These are phyloP conservation scores for Wickerhamomyces bovis DNA, from an alignment of 805 yeast genomes.

Conservation along the genomic window DNA sequence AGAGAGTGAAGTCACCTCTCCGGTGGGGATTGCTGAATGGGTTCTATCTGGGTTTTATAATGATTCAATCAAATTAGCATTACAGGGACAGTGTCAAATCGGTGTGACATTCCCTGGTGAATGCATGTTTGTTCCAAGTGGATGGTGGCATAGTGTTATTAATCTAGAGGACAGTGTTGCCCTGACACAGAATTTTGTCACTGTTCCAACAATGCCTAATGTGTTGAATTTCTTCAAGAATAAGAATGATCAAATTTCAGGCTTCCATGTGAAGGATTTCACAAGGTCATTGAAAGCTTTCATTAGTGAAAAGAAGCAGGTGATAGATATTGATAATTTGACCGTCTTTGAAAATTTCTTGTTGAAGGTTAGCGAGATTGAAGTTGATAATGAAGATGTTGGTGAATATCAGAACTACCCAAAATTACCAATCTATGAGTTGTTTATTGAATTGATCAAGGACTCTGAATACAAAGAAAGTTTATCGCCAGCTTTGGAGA, in stretches of 20 bases:
- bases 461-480: slow-evolving; percentile 31
- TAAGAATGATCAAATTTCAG: slow-evolving; percentile 69
- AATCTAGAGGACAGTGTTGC: slow-evolving; percentile 81
- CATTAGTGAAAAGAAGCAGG: slow-evolving; percentile 7
- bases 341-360: slow-evolving; percentile 25
- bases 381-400: slow-evolving; percentile 49
- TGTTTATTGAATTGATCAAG: slow-evolving; percentile 47
- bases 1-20: slow-evolving; percentile 86
- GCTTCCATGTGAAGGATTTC: slow-evolving; percentile 59
- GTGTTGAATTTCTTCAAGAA: slow-evolving; percentile 63
- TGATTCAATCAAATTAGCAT: slow-evolving; percentile 52
- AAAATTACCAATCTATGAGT: slow-evolving; percentile 54
- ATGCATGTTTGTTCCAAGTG: slow-evolving; percentile 85
- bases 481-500: slow-evolving; percentile 30
- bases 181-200: slow-evolving; percentile 84
- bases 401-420: slow-evolving; percentile 43
- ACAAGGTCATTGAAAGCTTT: slow-evolving; percentile 30
- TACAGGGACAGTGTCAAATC: slow-evolving; percentile 45
- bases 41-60: slow-evolving; percentile 74
- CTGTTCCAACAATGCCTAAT: slow-evolving; percentile 50
- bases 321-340: slow-evolving; percentile 4
- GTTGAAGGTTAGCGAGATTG: slow-evolving; percentile 22
- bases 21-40: slow-evolving; percentile 93
- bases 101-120: slow-evolving; percentile 80
- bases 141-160: slow-evolving; percentile 97